These are phyloP conservation scores for Mycena capillaripes DNA, from an alignment of 768 basidiomycete genomes.

Conservation along the genomic window DNA sequence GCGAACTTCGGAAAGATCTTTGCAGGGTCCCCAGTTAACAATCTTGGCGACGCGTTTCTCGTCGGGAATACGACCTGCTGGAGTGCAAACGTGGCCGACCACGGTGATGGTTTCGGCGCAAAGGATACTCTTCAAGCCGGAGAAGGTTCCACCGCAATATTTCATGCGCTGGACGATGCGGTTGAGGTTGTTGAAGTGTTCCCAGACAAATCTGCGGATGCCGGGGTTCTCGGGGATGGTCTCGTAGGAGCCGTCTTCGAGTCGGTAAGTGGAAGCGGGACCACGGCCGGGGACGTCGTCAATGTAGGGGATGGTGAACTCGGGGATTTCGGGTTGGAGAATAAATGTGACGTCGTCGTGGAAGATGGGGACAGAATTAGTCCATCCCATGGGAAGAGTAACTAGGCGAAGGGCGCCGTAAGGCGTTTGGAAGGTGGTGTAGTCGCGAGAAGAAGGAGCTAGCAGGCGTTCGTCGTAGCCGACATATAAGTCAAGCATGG, in stretches of 20 bases:
- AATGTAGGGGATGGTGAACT: conserved; percentile 30
- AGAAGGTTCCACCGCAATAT: too few relatives aligned
- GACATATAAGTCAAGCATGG: conserved; percentile 38
- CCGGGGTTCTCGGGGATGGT: conserved; percentile 44
- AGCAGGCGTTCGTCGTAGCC: conserved; percentile 47
- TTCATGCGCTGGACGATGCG: too few relatives aligned
- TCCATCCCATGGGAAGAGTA: conserved; percentile 49
- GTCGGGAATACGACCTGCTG: too few relatives aligned
- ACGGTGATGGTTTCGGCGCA: too few relatives aligned
- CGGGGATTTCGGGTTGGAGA: conserved; percentile 21
- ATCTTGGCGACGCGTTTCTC: too few relatives aligned
- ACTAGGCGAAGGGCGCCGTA: conserved; percentile 39
- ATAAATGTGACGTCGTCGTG: conserved; percentile 17
- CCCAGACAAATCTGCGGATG: conserved; percentile 44
- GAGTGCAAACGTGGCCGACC: too few relatives aligned
- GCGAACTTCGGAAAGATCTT: too few relatives aligned
- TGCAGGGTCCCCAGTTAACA: too few relatives aligned
- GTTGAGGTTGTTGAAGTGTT: too few relatives aligned
- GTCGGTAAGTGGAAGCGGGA: not conserved
- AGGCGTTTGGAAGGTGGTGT: conserved; percentile 50
- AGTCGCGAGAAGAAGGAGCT: conserved; percentile 41
- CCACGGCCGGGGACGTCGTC: conserved; percentile 24
- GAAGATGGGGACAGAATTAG: conserved; percentile 25
- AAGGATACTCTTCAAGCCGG: too few relatives aligned
- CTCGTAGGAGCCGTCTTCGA: conserved; percentile 18